These are phyloP conservation scores for Abortiporus biennis DNA, from an alignment of 1,284 basidiomycete species.

Conservation along the genomic window DNA sequence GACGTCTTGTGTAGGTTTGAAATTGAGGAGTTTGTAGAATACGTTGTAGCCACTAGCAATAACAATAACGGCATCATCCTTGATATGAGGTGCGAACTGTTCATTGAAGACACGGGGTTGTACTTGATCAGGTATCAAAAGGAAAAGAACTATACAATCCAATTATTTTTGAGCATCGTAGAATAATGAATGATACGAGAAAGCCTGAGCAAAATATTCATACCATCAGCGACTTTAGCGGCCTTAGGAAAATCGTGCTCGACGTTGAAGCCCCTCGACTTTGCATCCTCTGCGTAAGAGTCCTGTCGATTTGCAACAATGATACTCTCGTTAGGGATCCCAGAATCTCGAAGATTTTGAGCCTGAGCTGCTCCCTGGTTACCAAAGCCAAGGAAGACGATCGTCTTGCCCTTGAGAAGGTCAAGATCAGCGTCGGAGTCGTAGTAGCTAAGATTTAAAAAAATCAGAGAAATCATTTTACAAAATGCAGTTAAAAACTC, in stretches of 20 bases:
- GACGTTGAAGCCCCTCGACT: constrained; percentile 48
- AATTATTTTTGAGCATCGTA: too few relatives aligned
- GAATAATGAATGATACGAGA: background rate
- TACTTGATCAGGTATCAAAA: constrained; percentile 59
- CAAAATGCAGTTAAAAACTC: constrained; percentile 11
- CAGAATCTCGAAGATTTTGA: constrained; percentile 59
- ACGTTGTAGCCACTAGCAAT: constrained; percentile 65
- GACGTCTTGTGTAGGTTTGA: constrained; percentile 50
- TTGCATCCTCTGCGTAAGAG: constrained; percentile 51
- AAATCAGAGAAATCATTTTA: background rate
- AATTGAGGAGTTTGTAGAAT: constrained; percentile 52
- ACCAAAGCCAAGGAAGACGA: constrained; percentile 61
- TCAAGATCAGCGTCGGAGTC: constrained; percentile 52
- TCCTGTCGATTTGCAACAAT: constrained; percentile 54
- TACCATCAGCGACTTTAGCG: constrained; percentile 49
- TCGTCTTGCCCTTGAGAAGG: constrained; percentile 42
- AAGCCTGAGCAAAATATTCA: constrained; percentile 5
- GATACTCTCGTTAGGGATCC: constrained; percentile 55
- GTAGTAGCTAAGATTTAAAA: constrained; percentile 40
- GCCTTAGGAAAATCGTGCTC: constrained; percentile 54
- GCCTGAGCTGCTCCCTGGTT: constrained; percentile 66
- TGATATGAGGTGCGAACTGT: constrained; percentile 44
- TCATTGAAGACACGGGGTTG: constrained; percentile 58
- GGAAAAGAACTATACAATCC: constrained; percentile 31
- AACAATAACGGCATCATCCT: constrained; percentile 43